Conservation (phyloP, 2,329 filamentous ascomycete genomes). For the Metarhizium anisopliae region DNA sequence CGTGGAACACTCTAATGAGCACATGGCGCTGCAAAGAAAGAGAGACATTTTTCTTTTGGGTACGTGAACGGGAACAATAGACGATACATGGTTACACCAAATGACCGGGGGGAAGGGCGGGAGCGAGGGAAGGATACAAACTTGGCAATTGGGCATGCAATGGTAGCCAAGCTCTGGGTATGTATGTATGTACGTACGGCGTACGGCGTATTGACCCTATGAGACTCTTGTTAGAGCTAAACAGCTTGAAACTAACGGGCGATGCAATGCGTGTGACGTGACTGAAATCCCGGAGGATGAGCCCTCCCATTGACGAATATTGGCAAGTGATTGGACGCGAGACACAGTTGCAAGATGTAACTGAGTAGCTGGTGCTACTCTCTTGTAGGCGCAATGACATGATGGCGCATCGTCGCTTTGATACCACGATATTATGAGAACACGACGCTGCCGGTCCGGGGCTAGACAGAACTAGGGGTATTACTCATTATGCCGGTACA, state of each 20-base stretch:
- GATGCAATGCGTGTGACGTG: background rate
- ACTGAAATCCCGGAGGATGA: background rate
- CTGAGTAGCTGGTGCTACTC: background rate
- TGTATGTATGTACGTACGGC: background rate
- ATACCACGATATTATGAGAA: background rate
- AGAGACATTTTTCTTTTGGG: background rate
- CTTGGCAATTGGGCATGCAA: too few species aligned
- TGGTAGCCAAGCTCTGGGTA: background rate
- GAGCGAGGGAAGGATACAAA: background rate
- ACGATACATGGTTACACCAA: background rate
- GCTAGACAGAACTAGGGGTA: background rate
- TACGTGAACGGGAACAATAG: background rate
- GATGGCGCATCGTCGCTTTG: background rate
- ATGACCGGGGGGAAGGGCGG: background rate
- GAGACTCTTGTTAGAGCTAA: background rate
- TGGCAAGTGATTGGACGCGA: background rate
- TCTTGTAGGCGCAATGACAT: background rate
- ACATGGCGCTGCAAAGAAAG: background rate
- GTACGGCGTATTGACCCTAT: background rate
- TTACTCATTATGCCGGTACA: background rate
- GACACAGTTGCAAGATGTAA: background rate
- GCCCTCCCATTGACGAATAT: background rate
- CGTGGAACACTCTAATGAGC: background rate
- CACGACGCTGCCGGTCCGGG: background rate
- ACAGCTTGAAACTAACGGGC: background rate